Evolutionary conservation across 345 rosid genomes (phyloP), one percentile per base, ranked within the genome.

Genomic region (Linum tenue): DNA sequence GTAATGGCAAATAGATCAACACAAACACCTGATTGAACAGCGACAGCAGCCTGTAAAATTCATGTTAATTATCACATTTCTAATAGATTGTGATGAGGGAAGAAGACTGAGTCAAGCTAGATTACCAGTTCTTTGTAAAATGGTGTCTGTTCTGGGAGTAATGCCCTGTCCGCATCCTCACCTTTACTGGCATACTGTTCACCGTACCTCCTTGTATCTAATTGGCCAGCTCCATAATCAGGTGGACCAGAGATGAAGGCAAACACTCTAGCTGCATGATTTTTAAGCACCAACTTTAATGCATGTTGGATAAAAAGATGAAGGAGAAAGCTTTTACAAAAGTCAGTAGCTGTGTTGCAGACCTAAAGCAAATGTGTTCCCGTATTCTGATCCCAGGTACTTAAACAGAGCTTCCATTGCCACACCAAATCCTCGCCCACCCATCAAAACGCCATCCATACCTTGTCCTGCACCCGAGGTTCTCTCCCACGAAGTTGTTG

Each of bases 121-220:
- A 78, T 70, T 83, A 94, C 97, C 83, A 94, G 79, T 71, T 90
- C 99, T 73, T 87, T 94, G 75, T 94, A 94, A 72, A 94, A 94
- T 64, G 97, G 90, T 57, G 99, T 94, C 80, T 94, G 96, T 83
- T 85, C 99, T 55, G 97, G 97, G 79, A 94, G 97, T 69, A 94
- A 79, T 73, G 99, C 97, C 73, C 87, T 85, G 83, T 94, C 99
- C 40, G 99, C 99, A 84, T 94, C 99, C 73, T 88, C 97, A 68
- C 99, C 86, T 81, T 87, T 94, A 77, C 97, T 94, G 43, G 99
- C 99, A 78, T 94, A 94, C 72, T 94, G 99, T 73, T 94, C 97
- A 68, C 99, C 99, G 68, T 94, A 90, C 75, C 99, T 79, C 78
- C 87, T 85, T 40, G 99, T 94, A 78, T 94, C 99, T 60, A 94